A percentile compares a stretch with the other conserved stretches of the same genome.
phyloP scores from a whole-genome alignment of 495 filamentous ascomycete genomes.

The Penicillium desertorum region DNA sequence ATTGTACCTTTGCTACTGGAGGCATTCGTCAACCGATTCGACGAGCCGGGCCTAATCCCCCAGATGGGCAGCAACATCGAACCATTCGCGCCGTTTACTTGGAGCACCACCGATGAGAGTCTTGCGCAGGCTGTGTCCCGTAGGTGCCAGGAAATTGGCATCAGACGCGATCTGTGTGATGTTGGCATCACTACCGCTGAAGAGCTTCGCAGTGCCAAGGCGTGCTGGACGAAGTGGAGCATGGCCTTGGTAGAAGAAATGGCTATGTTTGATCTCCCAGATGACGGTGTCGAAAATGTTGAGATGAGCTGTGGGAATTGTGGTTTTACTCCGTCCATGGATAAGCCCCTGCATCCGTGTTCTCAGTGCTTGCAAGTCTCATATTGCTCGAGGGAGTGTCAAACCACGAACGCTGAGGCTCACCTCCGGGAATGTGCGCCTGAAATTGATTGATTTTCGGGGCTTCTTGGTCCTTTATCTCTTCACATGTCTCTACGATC shows the following conservation, averaged over 20 bases:
- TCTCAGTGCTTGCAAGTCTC: conserved; percentile 2
- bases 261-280: neutral
- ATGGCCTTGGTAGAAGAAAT: neutral
- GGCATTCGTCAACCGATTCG: conserved; percentile 9
- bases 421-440: neutral
- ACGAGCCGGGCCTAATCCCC: neutral
- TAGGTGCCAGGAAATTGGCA: neutral
- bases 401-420: no score
- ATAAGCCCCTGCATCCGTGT: conserved; percentile 8
- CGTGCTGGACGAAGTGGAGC: neutral
- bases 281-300: conserved; percentile 9
- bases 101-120: neutral
- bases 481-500: neutral
- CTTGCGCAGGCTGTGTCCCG: conserved; percentile 9
- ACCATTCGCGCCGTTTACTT: conserved; percentile 10
- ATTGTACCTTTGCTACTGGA: conserved; percentile 14
- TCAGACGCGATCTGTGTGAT: conserved; percentile 4
- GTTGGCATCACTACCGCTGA: neutral
- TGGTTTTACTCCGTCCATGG: conserved; percentile 12
- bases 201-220: neutral
- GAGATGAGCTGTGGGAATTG: conserved; percentile 9
- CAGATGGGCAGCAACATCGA: neutral
- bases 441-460: neutral
- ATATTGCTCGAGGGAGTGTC: no score
- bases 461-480: neutral